Base-by-base conservation (phyloP, 169 alveolate species). In the Babesia sp. region DNA sequence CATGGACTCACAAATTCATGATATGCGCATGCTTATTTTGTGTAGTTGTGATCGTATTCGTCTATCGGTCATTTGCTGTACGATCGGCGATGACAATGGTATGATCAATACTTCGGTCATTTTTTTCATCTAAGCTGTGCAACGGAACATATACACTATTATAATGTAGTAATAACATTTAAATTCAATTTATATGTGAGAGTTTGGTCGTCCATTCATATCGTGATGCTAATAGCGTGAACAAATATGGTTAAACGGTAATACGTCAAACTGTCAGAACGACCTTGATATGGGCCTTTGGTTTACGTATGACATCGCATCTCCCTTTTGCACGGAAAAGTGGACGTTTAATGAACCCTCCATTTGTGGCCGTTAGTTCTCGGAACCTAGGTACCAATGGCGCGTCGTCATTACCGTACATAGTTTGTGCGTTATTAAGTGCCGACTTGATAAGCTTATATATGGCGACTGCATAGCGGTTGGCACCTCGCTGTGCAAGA, bases 261-360 rank as follows among this genome's bases (percentile, higher is more conserved):
- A n/a, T 2, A 22, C 39, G 26, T 77, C 56, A 77, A 41, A 56
- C 69, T 9, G 86, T 50, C 4, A 79, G 51, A 22, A 79, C 87
- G 22, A 79, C 87, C 45, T 41, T 70, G 14, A 79, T 20, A 72
- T 79, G 87, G 20, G 87, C 69, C 51, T 79, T 79, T 8, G 89
- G 89, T 26, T 72, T 81, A 28, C 85, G 46, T 39, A 81, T 72
- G 16, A 81, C 41, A 69, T 81, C 85, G 44, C 84, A 71, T 31
- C 89, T 50, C 3, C 89, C 89, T 48, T 81, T 81, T 34, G 89
- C 89, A 11, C 85, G 56, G 68, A 81, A 81, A 4, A 72, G 64
- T 4, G 89, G 89, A 34, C 56, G 20, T 46, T 72, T 81, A 24
- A 71, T 73, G 72, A 55, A 61, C 28, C 89, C 89, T 39, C 89